Evolutionary conservation across 208 protist species (phyloP), one percentile per base, ranked within the genome.

Genomic region (Trypanosoma conorhini): DNA sequence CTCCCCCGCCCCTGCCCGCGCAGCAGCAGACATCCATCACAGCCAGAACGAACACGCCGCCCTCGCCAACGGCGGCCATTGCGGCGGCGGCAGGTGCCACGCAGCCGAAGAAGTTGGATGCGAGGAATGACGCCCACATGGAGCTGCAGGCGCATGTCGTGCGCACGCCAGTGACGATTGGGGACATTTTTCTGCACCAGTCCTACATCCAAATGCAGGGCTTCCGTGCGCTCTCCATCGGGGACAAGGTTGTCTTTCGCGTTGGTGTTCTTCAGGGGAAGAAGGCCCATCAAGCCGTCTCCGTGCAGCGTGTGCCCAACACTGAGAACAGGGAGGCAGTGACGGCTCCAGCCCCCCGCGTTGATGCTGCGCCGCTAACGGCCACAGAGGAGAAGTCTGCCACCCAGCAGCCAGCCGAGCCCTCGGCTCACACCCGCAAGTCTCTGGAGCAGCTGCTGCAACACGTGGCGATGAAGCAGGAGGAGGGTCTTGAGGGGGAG

Each of bases 181-280:
- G 79, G 0, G 85, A 88, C 64, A 83, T 91, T 52, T 91, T 91
- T 62, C 82, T 91, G n/a, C 82, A 91, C 50, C 80, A 91, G 70
- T 85, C 74, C 12, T 86, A 83, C 55, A 76, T 91, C 56, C 70
- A 80, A 40, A 87, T 86, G 79, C 68, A 83, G 30, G 82, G 85
- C 48, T 87, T 87, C 60, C 81, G 82, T 22, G 74, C 80, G 22
- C 69, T 91, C 38, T 70, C 72, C 9, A 74, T 88, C 24, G 82
- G 85, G 50, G 81, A 76, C 42, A 74, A 77, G 9, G 82, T 91
- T 35, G 74, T 76, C 64, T 91, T 91, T 66, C 67, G 70, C n/a
- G 68, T 87, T 28, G 79, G 81, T 50, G 76, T 79, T 63, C 65
- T 86, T 26, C 74, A 75, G 30, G 79, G 81, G n/a, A 77, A 83